Evolutionary conservation across 768 basidiomycete species (phyloP), one percentile per base, ranked within the genome.

Genomic region (Mycena galericulata): DNA sequence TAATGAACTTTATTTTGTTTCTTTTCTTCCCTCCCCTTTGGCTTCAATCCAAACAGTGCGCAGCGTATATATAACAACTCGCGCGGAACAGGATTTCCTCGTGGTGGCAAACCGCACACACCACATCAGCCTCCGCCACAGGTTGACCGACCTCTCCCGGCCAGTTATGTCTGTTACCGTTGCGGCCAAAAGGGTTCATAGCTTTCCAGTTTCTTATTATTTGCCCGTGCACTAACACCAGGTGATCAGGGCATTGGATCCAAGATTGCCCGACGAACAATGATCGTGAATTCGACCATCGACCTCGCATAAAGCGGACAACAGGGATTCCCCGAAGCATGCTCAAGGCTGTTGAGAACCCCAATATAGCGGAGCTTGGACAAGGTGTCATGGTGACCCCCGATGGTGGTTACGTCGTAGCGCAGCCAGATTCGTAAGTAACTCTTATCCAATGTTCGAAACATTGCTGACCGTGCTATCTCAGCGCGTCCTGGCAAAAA

Each of bases 321-420:
- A 99, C 98, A 12, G 98, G 98, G 80, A 99, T 99, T 68, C 98
- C 98, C 5, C 89, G 97, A 72, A 97, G 95, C 77, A 99, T 99
- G 89, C 83, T 99, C 61, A 98, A 98, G 79, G 92, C 96, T 0
- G 96, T 99, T 29, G 96, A 98, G 62, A 93, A 93, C 67, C 96
- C 95, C 14, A 88, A 87, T 58, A 80, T 79, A 62, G 90, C 87
- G 24, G 89, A 90, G 65, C 80, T 92, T 29, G 88, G 89, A 8
- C 91, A 92, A 73, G 97, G 97, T 22, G 90, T 99, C 54, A 99
- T 99, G 98, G 93, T 99, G 67, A 99, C 97, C 3, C 96, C 97
- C 0, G 98, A 99, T 77, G 98, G 98, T 68, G 95, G 96, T 40
- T 99, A 97, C 80, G 98, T 99, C 22, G 93, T 97, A 43, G 97